phyloP scores from a whole-genome alignment of 768 basidiomycete species.

The Mycena indigotica region DNA sequence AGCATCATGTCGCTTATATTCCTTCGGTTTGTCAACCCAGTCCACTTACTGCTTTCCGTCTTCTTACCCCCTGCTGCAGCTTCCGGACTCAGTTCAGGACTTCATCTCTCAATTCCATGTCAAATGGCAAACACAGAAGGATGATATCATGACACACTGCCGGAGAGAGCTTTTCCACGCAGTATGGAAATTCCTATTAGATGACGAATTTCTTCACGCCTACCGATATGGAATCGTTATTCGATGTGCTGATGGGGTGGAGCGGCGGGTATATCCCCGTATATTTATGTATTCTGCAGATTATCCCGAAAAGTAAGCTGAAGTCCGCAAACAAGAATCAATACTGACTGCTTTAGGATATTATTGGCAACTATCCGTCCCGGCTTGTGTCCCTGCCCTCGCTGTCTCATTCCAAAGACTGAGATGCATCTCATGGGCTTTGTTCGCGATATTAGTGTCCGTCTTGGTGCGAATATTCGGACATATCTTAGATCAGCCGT shows the following conservation, averaged over 20 bases:
- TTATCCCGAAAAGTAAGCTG: constrained; percentile 32
- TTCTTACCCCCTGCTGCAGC: constrained; percentile 11
- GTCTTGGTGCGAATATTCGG: not conserved
- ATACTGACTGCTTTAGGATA: constrained; percentile 1
- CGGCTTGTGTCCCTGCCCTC: constrained; percentile 25
- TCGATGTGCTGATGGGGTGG: constrained; percentile 26
- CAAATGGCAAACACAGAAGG: constrained; percentile 14
- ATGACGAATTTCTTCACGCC: constrained; percentile 29
- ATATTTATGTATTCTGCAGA: constrained; percentile 32
- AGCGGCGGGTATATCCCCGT: constrained; percentile 26
- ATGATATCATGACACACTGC: constrained; percentile 29
- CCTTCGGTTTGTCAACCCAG: constrained; percentile 29
- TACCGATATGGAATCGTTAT: constrained; percentile 30
- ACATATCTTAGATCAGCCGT: constrained; percentile 1
- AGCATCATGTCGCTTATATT: constrained; percentile 38
- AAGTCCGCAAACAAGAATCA: too few relatives aligned
- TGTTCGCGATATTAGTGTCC: constrained; percentile 5
- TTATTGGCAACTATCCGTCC: constrained; percentile 20
- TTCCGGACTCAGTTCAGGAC: constrained; percentile 31
- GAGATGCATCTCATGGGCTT: constrained; percentile 21
- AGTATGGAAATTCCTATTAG: constrained; percentile 27
- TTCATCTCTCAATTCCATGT: constrained; percentile 18
- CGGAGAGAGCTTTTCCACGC: constrained; percentile 30
- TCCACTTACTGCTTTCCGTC: not conserved
- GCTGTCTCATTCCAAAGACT: constrained; percentile 21